Evolutionary conservation across 805 yeast genomes (phyloP), one percentile per base, ranked within the genome.

Genomic region (Wickerhamiella cacticola): DNA sequence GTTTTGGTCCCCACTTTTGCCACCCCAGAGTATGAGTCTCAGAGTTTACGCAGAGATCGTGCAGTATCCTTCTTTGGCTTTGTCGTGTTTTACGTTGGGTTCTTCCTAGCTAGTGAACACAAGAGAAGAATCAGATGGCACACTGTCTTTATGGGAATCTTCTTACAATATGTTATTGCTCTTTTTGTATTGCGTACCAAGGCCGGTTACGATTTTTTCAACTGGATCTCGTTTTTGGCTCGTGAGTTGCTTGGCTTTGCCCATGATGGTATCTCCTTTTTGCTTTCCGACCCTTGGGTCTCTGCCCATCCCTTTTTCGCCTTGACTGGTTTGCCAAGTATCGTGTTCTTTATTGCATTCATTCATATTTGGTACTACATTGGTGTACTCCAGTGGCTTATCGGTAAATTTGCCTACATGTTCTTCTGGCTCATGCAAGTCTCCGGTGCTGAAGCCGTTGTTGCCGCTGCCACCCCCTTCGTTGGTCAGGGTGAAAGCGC

Each of bases 401-500:
- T 78, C 48, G 68, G 69, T 38, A 78, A 78, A 60, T 74, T 74
- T 53, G 76, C 80, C 16, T 61, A 63, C 55, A 71, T 76, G 54
- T 76, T 78, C 67, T 75, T 71, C 66, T 77, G 80, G 80, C 59
- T 75, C 31, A 69, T 76, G 68, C 64, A 69, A 50, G 72, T 75
- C 21, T 70, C 77, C 24, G 82, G 82, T 55, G 79, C 81, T 46
- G 82, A 77, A 59, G 75, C 80, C 22, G 73, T 76, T 41, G 78
- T 76, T 24, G 79, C 80, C 4, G 79, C 81, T 41, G 81, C 81
- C 0, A 72, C 81, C 23, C 82, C 82, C 5, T 77, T 77, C 61
- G 68, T 77, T 53, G 82, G 82, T 40, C 76, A 74, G 53, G 82
- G 82, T 56, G 82, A 77, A 63, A 69, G 76, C 47, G 80, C 81